Base-by-base conservation (phyloP, 2,329 filamentous ascomycete genomes). In the Hymenoscyphus salicellus region DNA sequence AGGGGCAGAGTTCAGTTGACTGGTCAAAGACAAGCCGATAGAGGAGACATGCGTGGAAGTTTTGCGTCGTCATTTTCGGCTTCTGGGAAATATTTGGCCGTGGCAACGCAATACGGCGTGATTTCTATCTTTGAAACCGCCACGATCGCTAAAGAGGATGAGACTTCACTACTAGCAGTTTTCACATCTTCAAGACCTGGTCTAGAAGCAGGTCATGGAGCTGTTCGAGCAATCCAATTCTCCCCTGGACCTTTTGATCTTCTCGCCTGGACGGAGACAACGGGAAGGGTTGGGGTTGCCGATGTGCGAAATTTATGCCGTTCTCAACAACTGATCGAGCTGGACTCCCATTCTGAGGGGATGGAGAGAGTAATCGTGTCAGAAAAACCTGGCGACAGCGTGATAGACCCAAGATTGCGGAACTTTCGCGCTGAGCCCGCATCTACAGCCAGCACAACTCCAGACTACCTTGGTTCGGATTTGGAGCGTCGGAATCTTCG, bases 251-350 rank as follows among this genome's bases (percentile, higher is more conserved):
- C 93, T 0, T 94, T 89, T 81, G 94, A 97, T 74, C 84, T 99
- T 20, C 80, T 99, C 49, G 90, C 96, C 6, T 98, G 95, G 93
- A 91, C 93, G 8, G 95, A 99, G 77, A 91, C 97, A 72, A 89
- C 91, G 68, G 90, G 89, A 3, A 83, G 87, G 63, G 82, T 93
- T 17, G 91, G 90, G 43, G 81, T 94, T 46, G 89, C 89, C 5
- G 91, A 95, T 76, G 78, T 91, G 59, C 84, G 91, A 33, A 84
- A 81, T 70, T 85, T 88, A 26, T 87, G 92, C 67, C 80, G 83
- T 57, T 82, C 86, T 60, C 86, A 88, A 56, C 91, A 95, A 74
- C 83, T 90, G 36, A 80, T 95, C 33, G 79, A 84, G 32, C 81
- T 94, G 52, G 84, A 88, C 69, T 80, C 81, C 16, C 81, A 85